Percentiles rank a stretch among this genome's conserved stretches.
Conservation (phyloP, 1,284 basidiomycete species). For the Leccinum pallidistipes region DNA sequence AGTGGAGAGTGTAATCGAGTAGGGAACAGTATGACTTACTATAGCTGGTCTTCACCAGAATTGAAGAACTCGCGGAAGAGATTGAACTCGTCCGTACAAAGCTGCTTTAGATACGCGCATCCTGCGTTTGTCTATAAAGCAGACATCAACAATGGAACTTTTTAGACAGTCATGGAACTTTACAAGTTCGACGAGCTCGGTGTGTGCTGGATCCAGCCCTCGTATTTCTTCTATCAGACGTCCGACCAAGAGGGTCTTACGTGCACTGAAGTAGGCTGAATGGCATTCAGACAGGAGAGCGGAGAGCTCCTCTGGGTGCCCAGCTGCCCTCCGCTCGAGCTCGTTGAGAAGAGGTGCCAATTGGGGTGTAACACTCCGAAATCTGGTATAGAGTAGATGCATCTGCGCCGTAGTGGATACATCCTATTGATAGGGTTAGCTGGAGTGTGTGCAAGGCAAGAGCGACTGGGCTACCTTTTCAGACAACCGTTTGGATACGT, state of each 20-base stretch:
- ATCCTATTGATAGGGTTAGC: slow-evolving; percentile 46
- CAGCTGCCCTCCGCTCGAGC: slow-evolving; percentile 73
- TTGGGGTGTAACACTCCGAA: slow-evolving; percentile 67
- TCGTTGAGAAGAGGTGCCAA: slow-evolving; percentile 79
- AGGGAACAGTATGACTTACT: slow-evolving; percentile 55
- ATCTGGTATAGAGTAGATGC: slow-evolving; percentile 88
- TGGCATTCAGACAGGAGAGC: slow-evolving; percentile 84
- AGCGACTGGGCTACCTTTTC: slow-evolving; percentile 57
- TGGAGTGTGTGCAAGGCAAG: not conserved
- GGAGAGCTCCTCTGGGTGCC: slow-evolving; percentile 76
- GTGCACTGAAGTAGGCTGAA: slow-evolving; percentile 71
- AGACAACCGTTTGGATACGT: slow-evolving; percentile 69
- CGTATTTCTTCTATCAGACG: slow-evolving; percentile 79
- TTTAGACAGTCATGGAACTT: slow-evolving; percentile 23
- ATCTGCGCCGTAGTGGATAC: slow-evolving; percentile 80
- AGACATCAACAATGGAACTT: slow-evolving; percentile 2
- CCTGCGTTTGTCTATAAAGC: slow-evolving; percentile 74
- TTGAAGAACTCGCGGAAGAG: slow-evolving; percentile 85
- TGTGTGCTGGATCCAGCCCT: slow-evolving; percentile 72
- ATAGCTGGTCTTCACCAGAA: slow-evolving; percentile 80
- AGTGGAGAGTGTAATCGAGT: not conserved
- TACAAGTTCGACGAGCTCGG: slow-evolving; percentile 86
- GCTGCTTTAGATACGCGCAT: slow-evolving; percentile 86
- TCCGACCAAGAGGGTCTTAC: slow-evolving; percentile 69
- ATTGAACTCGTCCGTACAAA: slow-evolving; percentile 86